A percentile compares a stretch with the other conserved stretches of the same genome.
These are phyloP conservation scores for Podila epicladia DNA, from an alignment of 192 early-diverging fungal species.

Conservation along the genomic window DNA sequence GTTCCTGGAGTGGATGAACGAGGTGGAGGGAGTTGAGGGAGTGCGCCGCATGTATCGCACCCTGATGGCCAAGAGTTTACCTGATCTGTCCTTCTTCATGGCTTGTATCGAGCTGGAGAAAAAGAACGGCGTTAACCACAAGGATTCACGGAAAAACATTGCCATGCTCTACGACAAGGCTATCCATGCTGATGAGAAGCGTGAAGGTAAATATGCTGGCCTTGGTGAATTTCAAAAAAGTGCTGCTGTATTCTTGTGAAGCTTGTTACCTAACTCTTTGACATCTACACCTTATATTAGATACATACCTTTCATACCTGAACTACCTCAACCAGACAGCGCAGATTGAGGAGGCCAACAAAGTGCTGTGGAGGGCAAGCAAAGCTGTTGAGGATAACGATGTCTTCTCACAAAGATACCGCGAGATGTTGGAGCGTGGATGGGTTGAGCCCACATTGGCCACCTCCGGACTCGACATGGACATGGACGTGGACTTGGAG, in stretches of 20 bases:
- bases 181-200: constrained; percentile 51
- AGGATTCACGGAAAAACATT: constrained; percentile 24
- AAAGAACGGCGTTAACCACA: constrained; percentile 10
- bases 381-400: constrained; percentile 67
- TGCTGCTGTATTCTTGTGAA: not conserved
- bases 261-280: not conserved
- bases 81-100: constrained; percentile 68
- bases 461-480: constrained; percentile 16
- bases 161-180: constrained; percentile 56
- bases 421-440: constrained; percentile 31
- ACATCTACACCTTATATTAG: constrained; percentile 8
- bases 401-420: constrained; percentile 53
- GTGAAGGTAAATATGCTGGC: constrained; percentile 50
- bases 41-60: constrained; percentile 60
- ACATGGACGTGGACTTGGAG: constrained; percentile 27
- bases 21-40: constrained; percentile 52
- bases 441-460: constrained; percentile 33
- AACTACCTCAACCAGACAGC: constrained; percentile 54
- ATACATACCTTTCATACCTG: constrained; percentile 54
- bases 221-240: not conserved
- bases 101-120: constrained; percentile 71
- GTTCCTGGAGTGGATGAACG: constrained; percentile 67
- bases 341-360: constrained; percentile 57
- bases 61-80: constrained; percentile 64
- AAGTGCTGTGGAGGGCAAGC: constrained; percentile 66